Conservation (phyloP, 2,329 filamentous ascomycete genomes). For the Bretziella fagacearum region DNA sequence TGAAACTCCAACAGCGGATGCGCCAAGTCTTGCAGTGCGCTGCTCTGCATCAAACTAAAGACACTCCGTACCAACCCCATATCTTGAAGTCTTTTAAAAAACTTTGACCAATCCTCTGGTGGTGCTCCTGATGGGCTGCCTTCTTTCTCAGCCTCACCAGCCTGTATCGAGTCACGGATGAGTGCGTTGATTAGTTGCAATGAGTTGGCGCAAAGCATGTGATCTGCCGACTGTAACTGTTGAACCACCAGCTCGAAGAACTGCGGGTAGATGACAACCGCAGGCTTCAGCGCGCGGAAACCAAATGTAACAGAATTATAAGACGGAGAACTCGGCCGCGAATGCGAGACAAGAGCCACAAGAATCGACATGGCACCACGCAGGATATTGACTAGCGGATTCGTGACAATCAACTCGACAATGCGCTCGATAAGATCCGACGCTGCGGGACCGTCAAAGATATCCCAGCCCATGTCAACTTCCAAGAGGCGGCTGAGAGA, state of each 20-base stretch:
- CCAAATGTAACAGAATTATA: conserved; percentile 43
- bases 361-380: conserved; percentile 93
- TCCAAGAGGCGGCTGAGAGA: conserved; percentile 76
- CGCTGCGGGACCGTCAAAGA: conserved; percentile 46
- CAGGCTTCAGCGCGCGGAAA: conserved; percentile 80
- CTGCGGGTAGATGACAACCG: conserved; percentile 76
- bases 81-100: conserved; percentile 86
- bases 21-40: conserved; percentile 74
- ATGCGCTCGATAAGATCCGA: conserved; percentile 57
- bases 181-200: conserved; percentile 90
- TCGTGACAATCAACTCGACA: conserved; percentile 83
- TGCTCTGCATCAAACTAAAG: conserved; percentile 86
- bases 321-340: conserved; percentile 43
- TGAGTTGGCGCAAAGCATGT: conserved; percentile 87
- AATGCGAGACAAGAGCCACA: conserved; percentile 80
- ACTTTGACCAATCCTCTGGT: conserved; percentile 75
- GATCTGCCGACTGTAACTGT: conserved; percentile 82
- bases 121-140: conserved; percentile 22
- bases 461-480: conserved; percentile 96
- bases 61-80: conserved; percentile 84
- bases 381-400: conserved; percentile 93
- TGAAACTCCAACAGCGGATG: conserved; percentile 89
- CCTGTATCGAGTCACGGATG: conserved; percentile 77
- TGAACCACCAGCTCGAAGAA: conserved; percentile 90
- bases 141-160: conserved; percentile 30